Percentiles rank a stretch among this genome's conserved stretches.
phyloP scores from a whole-genome alignment of 345 rosid genomes.

The Anastatica hierochuntica region DNA sequence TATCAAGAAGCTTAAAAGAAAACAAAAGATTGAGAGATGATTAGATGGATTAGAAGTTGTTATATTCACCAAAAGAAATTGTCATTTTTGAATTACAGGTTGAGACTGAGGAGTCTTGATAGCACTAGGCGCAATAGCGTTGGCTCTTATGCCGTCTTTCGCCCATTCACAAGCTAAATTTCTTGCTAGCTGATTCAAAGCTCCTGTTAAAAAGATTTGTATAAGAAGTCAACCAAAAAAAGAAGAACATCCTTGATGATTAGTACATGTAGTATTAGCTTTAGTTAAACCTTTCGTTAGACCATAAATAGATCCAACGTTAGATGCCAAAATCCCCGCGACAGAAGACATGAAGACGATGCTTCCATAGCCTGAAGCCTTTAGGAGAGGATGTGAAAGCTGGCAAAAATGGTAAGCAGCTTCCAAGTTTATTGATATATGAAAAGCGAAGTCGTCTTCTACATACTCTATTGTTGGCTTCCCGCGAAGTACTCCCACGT shows the following conservation, averaged over 20 bases:
- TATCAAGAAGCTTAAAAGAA: constrained; percentile 4
- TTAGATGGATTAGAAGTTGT: not conserved
- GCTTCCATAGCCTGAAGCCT: constrained; percentile 46
- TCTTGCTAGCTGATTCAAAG: constrained; percentile 41
- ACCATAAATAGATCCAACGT: constrained; percentile 26
- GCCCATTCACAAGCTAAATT: constrained; percentile 71
- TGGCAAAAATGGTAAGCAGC: constrained; percentile 40
- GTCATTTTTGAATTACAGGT: not conserved
- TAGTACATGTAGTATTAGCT: too few species aligned
- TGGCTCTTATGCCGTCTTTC: constrained; percentile 44
- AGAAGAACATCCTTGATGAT: not conserved
- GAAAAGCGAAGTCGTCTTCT: constrained; percentile 29
- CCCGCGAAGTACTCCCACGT: constrained; percentile 27
- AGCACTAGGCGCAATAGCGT: constrained; percentile 40
- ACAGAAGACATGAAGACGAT: constrained; percentile 42
- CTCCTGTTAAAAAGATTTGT: constrained; percentile 10
- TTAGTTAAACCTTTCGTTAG: constrained; percentile 19
- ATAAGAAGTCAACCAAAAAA: not conserved
- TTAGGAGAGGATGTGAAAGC: constrained; percentile 49
- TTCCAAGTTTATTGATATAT: constrained; percentile 41
- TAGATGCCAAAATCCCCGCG: constrained; percentile 14
- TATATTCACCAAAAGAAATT: not conserved
- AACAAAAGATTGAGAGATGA: not conserved
- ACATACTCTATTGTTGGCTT: constrained; percentile 34
- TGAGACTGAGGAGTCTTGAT: constrained; percentile 32